These are phyloP conservation scores for Pseudogymnoascus sp. DNA, from an alignment of 2,329 filamentous ascomycete species.

Conservation along the genomic window DNA sequence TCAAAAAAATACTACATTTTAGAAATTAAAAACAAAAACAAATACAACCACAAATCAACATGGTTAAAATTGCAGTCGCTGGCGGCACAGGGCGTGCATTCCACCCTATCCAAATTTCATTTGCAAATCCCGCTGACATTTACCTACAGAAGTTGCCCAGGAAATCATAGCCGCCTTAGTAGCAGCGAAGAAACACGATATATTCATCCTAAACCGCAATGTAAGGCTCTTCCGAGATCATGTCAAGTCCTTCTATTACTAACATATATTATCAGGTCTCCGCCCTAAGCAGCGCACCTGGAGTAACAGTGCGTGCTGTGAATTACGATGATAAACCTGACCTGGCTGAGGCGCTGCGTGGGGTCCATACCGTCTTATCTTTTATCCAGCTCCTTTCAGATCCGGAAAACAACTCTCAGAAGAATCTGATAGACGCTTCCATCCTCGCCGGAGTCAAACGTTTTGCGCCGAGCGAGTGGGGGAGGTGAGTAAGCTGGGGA, in stretches of 20 bases:
- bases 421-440: constrained; percentile 35
- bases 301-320: constrained; percentile 36
- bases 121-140: background rate
- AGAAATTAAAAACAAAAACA: no score
- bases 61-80: background rate
- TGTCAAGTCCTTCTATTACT: constrained; percentile 5
- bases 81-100: background rate
- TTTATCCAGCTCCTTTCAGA: constrained; percentile 31
- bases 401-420: constrained; percentile 29
- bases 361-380: constrained; percentile 45
- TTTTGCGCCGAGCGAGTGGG: constrained; percentile 36
- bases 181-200: constrained; percentile 44
- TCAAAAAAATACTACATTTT: no score
- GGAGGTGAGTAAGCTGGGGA: background rate
- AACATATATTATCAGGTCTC: constrained; percentile 23
- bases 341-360: constrained; percentile 35
- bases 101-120: background rate
- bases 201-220: constrained; percentile 44
- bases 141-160: constrained; percentile 41
- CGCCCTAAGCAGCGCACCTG: constrained; percentile 15
- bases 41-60: background rate
- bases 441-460: constrained; percentile 35
- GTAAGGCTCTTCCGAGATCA: constrained; percentile 23
- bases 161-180: constrained; percentile 47
- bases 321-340: constrained; percentile 36